Conservation (phyloP, 345 rosid species). For the Ceriops decandra region DNA sequence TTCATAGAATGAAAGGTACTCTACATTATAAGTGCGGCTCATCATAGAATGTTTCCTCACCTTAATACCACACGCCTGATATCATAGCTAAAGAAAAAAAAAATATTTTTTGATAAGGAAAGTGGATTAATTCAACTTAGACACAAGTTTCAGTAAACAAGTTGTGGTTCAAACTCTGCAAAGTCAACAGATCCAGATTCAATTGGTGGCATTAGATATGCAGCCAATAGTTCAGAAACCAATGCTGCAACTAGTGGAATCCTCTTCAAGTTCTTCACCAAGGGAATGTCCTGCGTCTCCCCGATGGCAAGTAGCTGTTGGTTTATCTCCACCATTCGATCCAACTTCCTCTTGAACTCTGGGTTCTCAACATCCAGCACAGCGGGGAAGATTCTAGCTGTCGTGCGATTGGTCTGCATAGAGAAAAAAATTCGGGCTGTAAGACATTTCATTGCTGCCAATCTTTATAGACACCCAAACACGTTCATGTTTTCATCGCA, state of each 20-base stretch:
- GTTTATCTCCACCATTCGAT: conserved; percentile 79
- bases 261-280: conserved; percentile 85
- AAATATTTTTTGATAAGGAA: background rate
- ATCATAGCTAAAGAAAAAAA: conserved; percentile 7
- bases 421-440: background rate
- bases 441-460: background rate
- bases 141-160: conserved; percentile 54
- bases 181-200: conserved; percentile 97
- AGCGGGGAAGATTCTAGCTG: conserved; percentile 95
- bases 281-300: conserved; percentile 50
- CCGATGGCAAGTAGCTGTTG: conserved; percentile 63
- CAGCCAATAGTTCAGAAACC: conserved; percentile 79
- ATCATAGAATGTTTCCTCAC: conserved; percentile 1
- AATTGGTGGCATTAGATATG: conserved; percentile 91
- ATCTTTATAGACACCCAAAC: too few species aligned
- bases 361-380: conserved; percentile 96
- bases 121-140: conserved; percentile 8
- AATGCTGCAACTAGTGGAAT: conserved; percentile 70
- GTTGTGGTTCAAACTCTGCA: conserved; percentile 80
- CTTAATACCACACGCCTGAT: background rate
- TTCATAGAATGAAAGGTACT: background rate
- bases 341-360: conserved; percentile 92
- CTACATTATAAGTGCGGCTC: background rate
- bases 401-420: conserved; percentile 83
- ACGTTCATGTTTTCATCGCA: too few species aligned